Conservation (phyloP, 371 early-diverging fungal species). For the Massospora cicadina region DNA sequence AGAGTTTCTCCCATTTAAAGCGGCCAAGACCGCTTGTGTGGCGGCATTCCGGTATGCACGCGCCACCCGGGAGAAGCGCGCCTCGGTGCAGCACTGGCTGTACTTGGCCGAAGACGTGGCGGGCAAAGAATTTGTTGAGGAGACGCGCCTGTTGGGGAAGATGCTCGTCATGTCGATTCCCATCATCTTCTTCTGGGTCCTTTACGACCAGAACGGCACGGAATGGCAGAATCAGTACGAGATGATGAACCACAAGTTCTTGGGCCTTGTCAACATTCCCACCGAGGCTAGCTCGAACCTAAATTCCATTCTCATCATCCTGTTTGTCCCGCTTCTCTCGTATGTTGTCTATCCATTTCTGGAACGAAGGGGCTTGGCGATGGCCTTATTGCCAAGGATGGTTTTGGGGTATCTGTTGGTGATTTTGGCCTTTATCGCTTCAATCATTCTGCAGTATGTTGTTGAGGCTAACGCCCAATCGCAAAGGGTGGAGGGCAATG, state of each 20-base stretch:
- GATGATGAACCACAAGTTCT: conserved; percentile 19
- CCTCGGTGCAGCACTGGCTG: conserved; percentile 1
- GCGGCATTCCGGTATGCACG: not conserved
- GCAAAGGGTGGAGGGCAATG: not conserved
- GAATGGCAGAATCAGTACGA: conserved; percentile 14
- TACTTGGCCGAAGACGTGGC: conserved; percentile 7
- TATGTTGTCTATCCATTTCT: conserved; percentile 10
- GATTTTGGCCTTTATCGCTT: conserved; percentile 3
- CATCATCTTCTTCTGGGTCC: conserved; percentile 33
- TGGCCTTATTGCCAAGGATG: conserved; percentile 3
- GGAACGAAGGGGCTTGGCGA: not conserved
- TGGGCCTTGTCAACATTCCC: conserved; percentile 12
- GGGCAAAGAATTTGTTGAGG: conserved; percentile 10
- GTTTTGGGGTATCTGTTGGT: not conserved
- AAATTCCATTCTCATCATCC: conserved; percentile 3
- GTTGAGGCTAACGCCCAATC: not conserved
- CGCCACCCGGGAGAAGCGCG: conserved; percentile 5
- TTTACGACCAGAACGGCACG: conserved; percentile 30
- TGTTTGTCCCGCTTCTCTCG: not conserved
- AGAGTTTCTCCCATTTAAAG: conserved; percentile 26
- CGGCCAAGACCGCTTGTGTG: conserved; percentile 12
- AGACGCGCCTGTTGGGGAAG: conserved; percentile 9
- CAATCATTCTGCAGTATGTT: not conserved
- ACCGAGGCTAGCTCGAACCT: not conserved
- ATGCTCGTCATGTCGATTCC: conserved; percentile 22